Evolutionary conservation across 2,329 filamentous ascomycete genomes (phyloP), one percentile per base, ranked within the genome.

Genomic region (Apiospora pterosperma): DNA sequence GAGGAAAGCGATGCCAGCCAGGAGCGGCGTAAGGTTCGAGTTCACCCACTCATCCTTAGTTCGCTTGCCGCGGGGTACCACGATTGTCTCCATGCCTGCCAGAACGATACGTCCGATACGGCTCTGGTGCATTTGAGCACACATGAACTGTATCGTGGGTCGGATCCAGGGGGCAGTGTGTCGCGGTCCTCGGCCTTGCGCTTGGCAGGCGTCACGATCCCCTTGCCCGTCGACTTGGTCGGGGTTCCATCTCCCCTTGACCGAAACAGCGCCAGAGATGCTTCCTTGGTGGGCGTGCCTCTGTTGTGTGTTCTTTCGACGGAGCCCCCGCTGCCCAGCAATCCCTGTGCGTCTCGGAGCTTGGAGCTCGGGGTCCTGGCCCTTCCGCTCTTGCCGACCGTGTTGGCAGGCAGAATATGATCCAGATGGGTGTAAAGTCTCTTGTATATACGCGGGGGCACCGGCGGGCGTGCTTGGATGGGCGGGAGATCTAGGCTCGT

Each of bases 371-470:
- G 76, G 0, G 76, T 78, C 5, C 73, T 68, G 42, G 69, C 67
- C 23, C 72, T 66, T 16, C 76, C 64, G 8, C 68, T 66, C 52
- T 67, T 71, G 8, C 63, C 67, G 3, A 69, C 64, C 5, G 71
- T 66, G 28, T 70, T 68, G 7, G 73, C 73, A 44, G 85, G 84
- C 5, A 98, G 81, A 44, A 90, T 89, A 63, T 87, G 88, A 70
- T 95, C 90, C 66, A 98, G 87, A 74, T 95, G 93, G 36, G 81
- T 81, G 76, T 94, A 96, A 41, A 98, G 83, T 65, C 92, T 92
- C 72, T 91, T 92, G 81, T 98, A 98, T 62, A 93, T 85, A 63
- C 88, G 86, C 1, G 92, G 93, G 59, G 89, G 89, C 62, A 93
- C 90, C 4, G 93, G 93, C 2, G 93, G 92, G 5, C 88, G 85